Base-by-base conservation (phyloP, 2,329 filamentous ascomycete genomes). In the Hypoxylon sp. region DNA sequence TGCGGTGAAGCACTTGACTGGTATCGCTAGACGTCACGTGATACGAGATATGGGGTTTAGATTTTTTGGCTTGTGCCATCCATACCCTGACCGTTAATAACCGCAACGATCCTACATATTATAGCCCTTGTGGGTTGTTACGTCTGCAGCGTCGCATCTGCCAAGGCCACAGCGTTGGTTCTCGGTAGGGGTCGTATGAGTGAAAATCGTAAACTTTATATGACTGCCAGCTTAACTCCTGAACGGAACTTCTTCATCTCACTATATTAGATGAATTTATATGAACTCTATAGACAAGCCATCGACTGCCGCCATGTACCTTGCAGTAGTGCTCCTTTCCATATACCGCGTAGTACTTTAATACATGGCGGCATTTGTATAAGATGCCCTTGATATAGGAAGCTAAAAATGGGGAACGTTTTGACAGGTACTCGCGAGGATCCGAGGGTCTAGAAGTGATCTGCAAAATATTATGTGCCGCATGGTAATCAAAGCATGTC, bases 391-490 rank as follows among this genome's bases (percentile, higher is more conserved):
- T 59, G 37, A 15, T 29, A 58, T 19, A 46, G 35, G 24, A 53
- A 51, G 50, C 46, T 62, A 62, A 53, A 61, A 52, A 44, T 51
- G 46, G 47, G 47, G 48, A 46, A 27, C 7, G 11, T 46, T 44
- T 44, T 70, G 62, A 63, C 67, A 68, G 65, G 29, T 47, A n/a
- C 32, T 10, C 11, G 47, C 65, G 61, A 66, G 68, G 68, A 24
- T 68, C 35, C 10, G 11, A 32, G 7, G 60, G 66, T 71, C 69
- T 69, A 71, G 67, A 71, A 51, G 42, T 44, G 69, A 71, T 71
- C 67, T 53, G 51, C 67, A 58, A 54, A 69, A 67, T 47, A 69
- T 67, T 63, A 65, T 67, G 60, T 69, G 61, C 63, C 39, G 39
- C 39, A 44, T 44, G 39, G 39, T 44, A 44, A 44, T 44, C 39